Percentiles rank a stretch among this genome's conserved stretches.
Conservation (phyloP, 345 rosid genomes). For the Populus ilicifolia region DNA sequence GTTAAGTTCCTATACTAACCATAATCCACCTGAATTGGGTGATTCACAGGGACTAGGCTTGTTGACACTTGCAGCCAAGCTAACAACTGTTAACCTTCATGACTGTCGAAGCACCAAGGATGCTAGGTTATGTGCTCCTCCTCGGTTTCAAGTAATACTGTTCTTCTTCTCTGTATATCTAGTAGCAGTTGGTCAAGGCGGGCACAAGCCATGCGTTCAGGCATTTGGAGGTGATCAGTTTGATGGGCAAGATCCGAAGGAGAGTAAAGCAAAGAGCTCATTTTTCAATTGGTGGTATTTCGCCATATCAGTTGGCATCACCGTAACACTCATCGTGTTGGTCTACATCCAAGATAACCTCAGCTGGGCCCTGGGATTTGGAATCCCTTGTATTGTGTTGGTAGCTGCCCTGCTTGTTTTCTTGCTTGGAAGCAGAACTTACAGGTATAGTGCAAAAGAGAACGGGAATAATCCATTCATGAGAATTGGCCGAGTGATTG, state of each 20-base stretch:
- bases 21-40: neutral
- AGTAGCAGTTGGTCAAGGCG: conserved; percentile 5
- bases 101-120: neutral
- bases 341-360: conserved; percentile 28
- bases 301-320: neutral
- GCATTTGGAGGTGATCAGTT: conserved; percentile 15
- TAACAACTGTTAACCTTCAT: neutral
- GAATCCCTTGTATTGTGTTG: conserved; percentile 27
- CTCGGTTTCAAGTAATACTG: neutral
- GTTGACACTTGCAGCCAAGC: conserved; percentile 7
- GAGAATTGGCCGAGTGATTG: conserved; percentile 1
- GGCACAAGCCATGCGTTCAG: conserved; percentile 8
- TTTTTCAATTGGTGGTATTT: conserved; percentile 11
- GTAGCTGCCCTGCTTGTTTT: conserved; percentile 5
- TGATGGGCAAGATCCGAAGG: neutral
- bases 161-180: conserved; percentile 10
- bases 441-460: neutral
- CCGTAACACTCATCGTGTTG: neutral
- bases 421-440: conserved; percentile 5
- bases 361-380: conserved; percentile 28
- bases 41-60: conserved; percentile 5
- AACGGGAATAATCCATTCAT: neutral
- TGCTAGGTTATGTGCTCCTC: neutral
- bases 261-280: neutral
- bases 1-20: neutral